phyloP scores from a whole-genome alignment of 2,329 filamentous ascomycete species.

The Zarea fungicola region DNA sequence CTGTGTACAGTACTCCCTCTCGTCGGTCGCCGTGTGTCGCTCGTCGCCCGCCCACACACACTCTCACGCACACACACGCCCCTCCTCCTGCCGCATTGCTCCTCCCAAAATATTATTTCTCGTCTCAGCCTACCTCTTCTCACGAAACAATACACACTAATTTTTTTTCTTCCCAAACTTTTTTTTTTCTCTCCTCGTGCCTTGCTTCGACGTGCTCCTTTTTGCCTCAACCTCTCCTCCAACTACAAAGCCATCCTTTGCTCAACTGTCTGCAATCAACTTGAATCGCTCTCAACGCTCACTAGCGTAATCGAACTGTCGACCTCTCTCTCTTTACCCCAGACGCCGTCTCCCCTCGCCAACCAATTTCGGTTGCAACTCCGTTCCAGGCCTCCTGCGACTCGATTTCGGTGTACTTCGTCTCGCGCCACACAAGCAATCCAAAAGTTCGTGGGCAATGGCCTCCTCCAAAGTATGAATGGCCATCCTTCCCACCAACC shows the following conservation, averaged over 20 bases:
- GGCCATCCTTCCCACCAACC: slow-evolving; percentile 13
- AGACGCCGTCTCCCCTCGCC: slow-evolving; percentile 3
- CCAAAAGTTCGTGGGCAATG: slow-evolving; percentile 44
- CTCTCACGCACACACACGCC: slow-evolving; percentile 15
- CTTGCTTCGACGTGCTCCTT: slow-evolving; percentile 7
- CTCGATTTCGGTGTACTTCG: slow-evolving; percentile 19
- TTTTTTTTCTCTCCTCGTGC: no score
- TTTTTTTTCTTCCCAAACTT: slow-evolving; percentile 10
- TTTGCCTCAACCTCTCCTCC: background rate
- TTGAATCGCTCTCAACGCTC: slow-evolving; percentile 2
- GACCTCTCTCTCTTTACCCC: slow-evolving; percentile 1
- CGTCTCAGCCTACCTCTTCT: slow-evolving; percentile 22
- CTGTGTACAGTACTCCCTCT: slow-evolving; percentile 13
- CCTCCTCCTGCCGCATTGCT: slow-evolving; percentile 22
- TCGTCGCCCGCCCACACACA: slow-evolving; percentile 13
- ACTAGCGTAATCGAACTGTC: slow-evolving; percentile 7
- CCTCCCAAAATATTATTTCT: slow-evolving; percentile 38
- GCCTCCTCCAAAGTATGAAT: slow-evolving; percentile 56
- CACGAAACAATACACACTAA: slow-evolving; percentile 9
- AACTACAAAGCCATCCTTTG: background rate
- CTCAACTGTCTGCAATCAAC: slow-evolving; percentile 4
- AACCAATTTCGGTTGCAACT: slow-evolving; percentile 5
- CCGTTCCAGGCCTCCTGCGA: background rate
- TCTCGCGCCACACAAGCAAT: slow-evolving; percentile 29
- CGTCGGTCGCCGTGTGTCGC: slow-evolving; percentile 16